Evolutionary conservation across 208 protist genomes (phyloP).

Genomic region (Tritrichomonas foetus): DNA sequence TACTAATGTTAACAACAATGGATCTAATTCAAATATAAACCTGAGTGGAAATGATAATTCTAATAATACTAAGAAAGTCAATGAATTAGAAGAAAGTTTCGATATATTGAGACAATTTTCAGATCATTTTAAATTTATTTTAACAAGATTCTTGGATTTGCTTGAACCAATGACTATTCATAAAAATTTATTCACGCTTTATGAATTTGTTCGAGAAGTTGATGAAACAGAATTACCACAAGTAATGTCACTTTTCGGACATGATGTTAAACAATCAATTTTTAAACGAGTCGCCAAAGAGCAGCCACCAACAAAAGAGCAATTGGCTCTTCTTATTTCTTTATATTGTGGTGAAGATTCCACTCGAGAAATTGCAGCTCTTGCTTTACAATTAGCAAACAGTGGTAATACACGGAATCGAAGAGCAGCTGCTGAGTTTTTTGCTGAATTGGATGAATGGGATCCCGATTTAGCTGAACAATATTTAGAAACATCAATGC

Average conservation of each 20-base stretch:
- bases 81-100: neutral
- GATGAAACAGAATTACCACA: neutral
- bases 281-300: neutral
- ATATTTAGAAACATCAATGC: neutral
- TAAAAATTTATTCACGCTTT: neutral
- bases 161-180: neutral
- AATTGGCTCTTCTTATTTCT: neutral
- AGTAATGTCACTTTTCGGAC: slow-evolving; percentile 25
- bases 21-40: too few species aligned
- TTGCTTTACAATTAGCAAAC: neutral
- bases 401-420: neutral
- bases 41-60: too few species aligned
- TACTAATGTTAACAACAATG: too few species aligned
- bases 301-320: neutral
- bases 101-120: neutral
- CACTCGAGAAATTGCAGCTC: neutral
- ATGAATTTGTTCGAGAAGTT: neutral
- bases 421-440: neutral
- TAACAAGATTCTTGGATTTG: neutral
- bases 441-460: neutral
- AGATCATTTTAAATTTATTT: neutral
- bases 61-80: too few species aligned
- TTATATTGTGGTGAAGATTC: neutral
- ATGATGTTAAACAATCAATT: neutral
- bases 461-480: neutral